Percentiles rank a stretch among this genome's conserved stretches.
Evolutionary conservation across 2,329 filamentous ascomycete species (phyloP).

Genomic region (Talaromyces sp.): DNA sequence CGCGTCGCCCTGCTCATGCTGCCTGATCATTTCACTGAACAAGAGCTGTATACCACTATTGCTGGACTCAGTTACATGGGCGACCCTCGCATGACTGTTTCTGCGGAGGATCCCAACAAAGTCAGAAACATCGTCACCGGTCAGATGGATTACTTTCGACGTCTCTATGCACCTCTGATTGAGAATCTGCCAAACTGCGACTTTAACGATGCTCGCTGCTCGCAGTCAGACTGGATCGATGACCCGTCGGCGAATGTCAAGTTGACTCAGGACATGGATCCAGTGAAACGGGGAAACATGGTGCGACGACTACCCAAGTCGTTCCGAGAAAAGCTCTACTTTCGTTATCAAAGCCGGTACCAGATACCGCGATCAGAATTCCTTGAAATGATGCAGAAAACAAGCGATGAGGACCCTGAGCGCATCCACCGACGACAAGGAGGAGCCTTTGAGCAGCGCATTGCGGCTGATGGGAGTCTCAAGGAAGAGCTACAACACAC

Average conservation of each 20-base stretch:
- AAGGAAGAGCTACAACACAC: constrained; percentile 67
- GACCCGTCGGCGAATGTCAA: constrained; percentile 62
- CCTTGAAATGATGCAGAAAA: constrained; percentile 75
- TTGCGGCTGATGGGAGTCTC: constrained; percentile 70
- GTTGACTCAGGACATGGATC: constrained; percentile 88
- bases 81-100: constrained; percentile 90
- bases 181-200: constrained; percentile 83
- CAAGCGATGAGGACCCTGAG: constrained; percentile 61
- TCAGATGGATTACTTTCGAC: constrained; percentile 86
- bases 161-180: constrained; percentile 84
- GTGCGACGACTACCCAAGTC: constrained; percentile 81
- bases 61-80: constrained; percentile 90
- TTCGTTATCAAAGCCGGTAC: constrained; percentile 89
- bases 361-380: constrained; percentile 81
- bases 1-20: constrained; percentile 85
- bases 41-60: constrained; percentile 84
- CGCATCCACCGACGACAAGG: constrained; percentile 71
- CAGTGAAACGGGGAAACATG: constrained; percentile 89
- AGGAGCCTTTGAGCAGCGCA: constrained; percentile 79
- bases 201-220: constrained; percentile 65
- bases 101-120: constrained; percentile 87
- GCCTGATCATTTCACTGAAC: constrained; percentile 78
- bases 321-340: constrained; percentile 88
- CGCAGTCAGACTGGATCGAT: constrained; percentile 59
- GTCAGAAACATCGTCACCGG: constrained; percentile 90